Evolutionary conservation across 495 filamentous ascomycete genomes (phyloP).

Genomic region (Pseudevernia furfuracea): DNA sequence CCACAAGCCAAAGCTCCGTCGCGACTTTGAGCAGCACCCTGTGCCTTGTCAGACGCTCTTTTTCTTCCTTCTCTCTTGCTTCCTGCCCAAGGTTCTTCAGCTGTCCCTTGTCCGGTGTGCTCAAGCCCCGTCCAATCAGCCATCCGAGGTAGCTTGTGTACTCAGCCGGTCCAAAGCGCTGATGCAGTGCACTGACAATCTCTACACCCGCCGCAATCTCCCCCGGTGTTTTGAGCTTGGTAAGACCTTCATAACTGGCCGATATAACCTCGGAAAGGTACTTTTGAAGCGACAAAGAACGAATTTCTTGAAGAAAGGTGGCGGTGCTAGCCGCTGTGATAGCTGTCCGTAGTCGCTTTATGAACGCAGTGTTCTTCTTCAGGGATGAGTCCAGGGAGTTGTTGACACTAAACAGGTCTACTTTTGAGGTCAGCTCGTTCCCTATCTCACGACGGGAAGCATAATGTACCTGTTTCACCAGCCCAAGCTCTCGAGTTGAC

Average conservation of each 20-base stretch:
- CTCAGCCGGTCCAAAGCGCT: slow-evolving; percentile 84
- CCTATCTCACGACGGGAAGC: slow-evolving; percentile 7
- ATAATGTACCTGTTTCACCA: slow-evolving; percentile 68
- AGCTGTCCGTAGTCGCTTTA: slow-evolving; percentile 88
- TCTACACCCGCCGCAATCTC: slow-evolving; percentile 90
- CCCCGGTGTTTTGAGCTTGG: slow-evolving; percentile 77
- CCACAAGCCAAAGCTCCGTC: slow-evolving; percentile 94
- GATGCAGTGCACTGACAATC: slow-evolving; percentile 87
- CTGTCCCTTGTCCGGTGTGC: slow-evolving; percentile 79
- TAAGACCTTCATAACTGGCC: slow-evolving; percentile 93
- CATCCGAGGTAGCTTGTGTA: slow-evolving; percentile 91
- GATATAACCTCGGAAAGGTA: slow-evolving; percentile 97
- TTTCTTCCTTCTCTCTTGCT: slow-evolving; percentile 88
- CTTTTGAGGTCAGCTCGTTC: slow-evolving; percentile 20
- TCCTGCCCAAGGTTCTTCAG: slow-evolving; percentile 74
- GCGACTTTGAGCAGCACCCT: slow-evolving; percentile 79
- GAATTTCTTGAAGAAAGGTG: slow-evolving; percentile 86
- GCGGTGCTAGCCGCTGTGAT: slow-evolving; percentile 67
- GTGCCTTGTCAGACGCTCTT: slow-evolving; percentile 81
- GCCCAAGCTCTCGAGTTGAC: slow-evolving; percentile 83
- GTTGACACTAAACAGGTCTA: slow-evolving; percentile 74
- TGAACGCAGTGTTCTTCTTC: slow-evolving; percentile 99
- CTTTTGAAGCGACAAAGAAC: slow-evolving; percentile 87
- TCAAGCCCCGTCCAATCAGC: slow-evolving; percentile 84
- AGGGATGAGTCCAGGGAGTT: slow-evolving; percentile 87